Evolutionary conservation across 1,284 basidiomycete species (phyloP).

Genomic region (Golubevia pallescens): DNA sequence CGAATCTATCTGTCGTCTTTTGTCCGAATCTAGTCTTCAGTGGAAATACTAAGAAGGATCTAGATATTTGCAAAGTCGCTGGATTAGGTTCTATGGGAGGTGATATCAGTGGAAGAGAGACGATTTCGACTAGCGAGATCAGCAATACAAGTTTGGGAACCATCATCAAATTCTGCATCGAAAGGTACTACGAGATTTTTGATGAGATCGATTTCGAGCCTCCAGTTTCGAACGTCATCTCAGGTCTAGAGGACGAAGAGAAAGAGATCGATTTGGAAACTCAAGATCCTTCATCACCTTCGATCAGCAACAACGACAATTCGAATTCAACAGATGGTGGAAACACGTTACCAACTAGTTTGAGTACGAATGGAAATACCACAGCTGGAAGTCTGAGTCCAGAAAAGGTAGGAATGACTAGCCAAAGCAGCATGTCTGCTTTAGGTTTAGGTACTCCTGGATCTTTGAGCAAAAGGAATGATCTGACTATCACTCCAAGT

Average conservation of each 20-base stretch:
- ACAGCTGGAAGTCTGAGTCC: not conserved
- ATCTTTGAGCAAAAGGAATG: not conserved
- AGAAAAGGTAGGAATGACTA: no score
- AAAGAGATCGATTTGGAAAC: conserved; percentile 1
- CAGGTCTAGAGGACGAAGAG: conserved; percentile 9
- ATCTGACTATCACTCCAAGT: not conserved
- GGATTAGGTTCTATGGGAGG: conserved; percentile 76
- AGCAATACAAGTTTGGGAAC: conserved; percentile 73
- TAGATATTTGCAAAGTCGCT: conserved; percentile 69
- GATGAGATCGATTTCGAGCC: conserved; percentile 73
- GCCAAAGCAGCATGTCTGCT: no score
- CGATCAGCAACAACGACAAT: not conserved
- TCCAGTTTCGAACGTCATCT: conserved; percentile 70
- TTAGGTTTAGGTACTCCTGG: not conserved
- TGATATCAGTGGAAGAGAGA: conserved; percentile 68
- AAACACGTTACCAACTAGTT: not conserved
- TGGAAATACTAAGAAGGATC: conserved; percentile 33
- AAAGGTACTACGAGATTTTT: conserved; percentile 82
- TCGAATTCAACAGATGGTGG: not conserved
- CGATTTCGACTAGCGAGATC: conserved; percentile 55
- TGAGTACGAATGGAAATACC: not conserved
- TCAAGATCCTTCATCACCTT: not conserved
- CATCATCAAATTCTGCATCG: conserved; percentile 77
- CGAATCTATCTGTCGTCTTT: conserved; percentile 79
- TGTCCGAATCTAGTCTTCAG: conserved; percentile 72